These are phyloP conservation scores for Puya raimondii DNA, from an alignment of 176 grass and related monocot genomes.

Conservation along the genomic window DNA sequence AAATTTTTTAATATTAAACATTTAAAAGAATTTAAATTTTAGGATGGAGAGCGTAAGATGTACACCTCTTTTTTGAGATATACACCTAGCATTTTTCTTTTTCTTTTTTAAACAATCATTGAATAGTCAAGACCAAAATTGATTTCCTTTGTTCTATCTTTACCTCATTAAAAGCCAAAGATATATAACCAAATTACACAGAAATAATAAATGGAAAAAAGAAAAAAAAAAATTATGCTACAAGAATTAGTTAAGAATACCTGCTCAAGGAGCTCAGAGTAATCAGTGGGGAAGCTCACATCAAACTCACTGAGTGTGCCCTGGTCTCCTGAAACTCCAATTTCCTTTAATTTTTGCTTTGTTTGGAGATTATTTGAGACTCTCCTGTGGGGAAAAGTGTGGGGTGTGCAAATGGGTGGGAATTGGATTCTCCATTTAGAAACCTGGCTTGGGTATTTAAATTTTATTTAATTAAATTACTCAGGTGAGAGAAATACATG, in stretches of 20 bases:
- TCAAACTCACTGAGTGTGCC: slow-evolving; percentile 30
- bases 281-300: slow-evolving; percentile 58
- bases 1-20: too few relatives aligned
- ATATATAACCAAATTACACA: neutral
- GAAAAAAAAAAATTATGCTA: slow-evolving; percentile 6
- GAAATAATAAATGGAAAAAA: neutral
- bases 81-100: too few relatives aligned
- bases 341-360: slow-evolving; percentile 24
- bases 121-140: too few relatives aligned
- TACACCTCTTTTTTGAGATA: too few relatives aligned
- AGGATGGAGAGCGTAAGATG: too few relatives aligned
- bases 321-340: slow-evolving; percentile 34
- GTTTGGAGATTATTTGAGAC: slow-evolving; percentile 9
- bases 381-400: neutral
- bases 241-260: slow-evolving; percentile 23
- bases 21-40: too few relatives aligned
- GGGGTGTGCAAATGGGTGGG: slow-evolving; percentile 7
- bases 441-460: neutral
- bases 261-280: slow-evolving; percentile 61
- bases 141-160: neutral
- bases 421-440: slow-evolving; percentile 8
- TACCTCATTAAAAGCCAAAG: neutral
- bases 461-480: neutral
- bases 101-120: too few relatives aligned
- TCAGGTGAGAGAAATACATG: neutral